Evolutionary conservation across 2,329 filamentous ascomycete species (phyloP).

Genomic region (Fusarium verticillioides): DNA sequence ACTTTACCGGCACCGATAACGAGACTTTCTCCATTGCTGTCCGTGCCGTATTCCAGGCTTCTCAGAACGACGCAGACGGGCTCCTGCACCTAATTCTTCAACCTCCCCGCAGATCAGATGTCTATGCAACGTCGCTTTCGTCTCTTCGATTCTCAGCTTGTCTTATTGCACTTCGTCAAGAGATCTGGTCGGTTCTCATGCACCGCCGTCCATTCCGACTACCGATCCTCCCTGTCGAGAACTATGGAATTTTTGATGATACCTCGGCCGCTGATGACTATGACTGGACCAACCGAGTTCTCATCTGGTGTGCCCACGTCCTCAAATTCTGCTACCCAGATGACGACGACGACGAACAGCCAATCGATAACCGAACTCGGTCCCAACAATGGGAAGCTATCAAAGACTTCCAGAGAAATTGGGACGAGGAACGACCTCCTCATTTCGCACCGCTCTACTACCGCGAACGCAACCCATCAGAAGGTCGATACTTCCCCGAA

Average conservation of each 20-base stretch:
- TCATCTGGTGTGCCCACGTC: background rate
- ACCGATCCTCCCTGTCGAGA: accelerated
- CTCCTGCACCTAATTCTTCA: background rate
- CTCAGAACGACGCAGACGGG: background rate
- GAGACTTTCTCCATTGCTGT: background rate
- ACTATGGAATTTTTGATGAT: background rate
- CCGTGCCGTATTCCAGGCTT: background rate
- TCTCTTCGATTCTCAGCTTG: accelerated
- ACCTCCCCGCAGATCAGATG: background rate
- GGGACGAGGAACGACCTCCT: background rate
- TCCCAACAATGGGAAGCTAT: background rate
- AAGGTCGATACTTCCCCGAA: slow-evolving; percentile 10
- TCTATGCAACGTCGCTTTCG: background rate
- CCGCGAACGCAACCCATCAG: slow-evolving; percentile 1
- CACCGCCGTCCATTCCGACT: background rate
- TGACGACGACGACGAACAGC: accelerated
- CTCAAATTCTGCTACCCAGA: background rate
- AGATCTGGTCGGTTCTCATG: accelerated
- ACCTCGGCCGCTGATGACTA: background rate
- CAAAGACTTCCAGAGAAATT: background rate
- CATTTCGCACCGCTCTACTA: slow-evolving; percentile 21
- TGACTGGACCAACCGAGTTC: background rate
- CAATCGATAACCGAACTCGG: background rate
- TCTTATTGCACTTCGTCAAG: accelerated
- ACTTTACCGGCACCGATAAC: background rate